These are phyloP conservation scores for Irineochytrium annulatum DNA, from an alignment of 192 early-diverging fungal genomes.

Conservation along the genomic window DNA sequence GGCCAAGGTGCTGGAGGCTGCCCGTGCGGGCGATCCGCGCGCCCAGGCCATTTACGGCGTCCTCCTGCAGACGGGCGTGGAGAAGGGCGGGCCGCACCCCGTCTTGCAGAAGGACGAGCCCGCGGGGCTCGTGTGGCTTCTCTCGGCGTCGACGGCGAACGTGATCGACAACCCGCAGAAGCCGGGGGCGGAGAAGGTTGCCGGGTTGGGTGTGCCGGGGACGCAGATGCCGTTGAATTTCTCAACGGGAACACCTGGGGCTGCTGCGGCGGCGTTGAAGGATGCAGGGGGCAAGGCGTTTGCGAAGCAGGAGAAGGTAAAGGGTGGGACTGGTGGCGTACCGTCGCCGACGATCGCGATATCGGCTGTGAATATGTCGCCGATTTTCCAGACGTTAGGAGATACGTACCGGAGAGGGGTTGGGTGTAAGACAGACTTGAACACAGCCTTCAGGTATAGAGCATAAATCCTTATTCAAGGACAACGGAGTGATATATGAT, in stretches of 20 bases:
- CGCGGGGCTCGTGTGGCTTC: neutral
- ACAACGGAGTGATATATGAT: too few species aligned
- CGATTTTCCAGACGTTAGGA: slow-evolving; percentile 18
- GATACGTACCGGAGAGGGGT: slow-evolving; percentile 33
- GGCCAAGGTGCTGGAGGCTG: neutral
- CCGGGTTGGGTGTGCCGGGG: too few species aligned
- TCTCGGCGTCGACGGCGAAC: neutral
- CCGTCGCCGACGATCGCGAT: neutral
- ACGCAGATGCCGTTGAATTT: too few species aligned
- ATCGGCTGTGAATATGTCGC: neutral
- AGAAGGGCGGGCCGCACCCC: too few species aligned
- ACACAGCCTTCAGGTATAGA: slow-evolving; percentile 23
- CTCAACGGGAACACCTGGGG: neutral
- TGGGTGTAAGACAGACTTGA: slow-evolving; percentile 19
- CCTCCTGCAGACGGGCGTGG: neutral
- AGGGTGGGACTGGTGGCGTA: neutral
- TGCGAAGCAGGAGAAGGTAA: neutral
- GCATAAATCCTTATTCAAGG: too few species aligned
- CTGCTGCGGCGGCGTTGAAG: too few species aligned
- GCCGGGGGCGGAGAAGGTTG: neutral
- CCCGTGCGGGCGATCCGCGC: neutral
- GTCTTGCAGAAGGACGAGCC: neutral
- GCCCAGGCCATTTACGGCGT: neutral
- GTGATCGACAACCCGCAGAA: neutral
- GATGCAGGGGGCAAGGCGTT: neutral